Conservation (phyloP, 2,329 filamentous ascomycete genomes). For the Chaetomiaceae sp. region DNA sequence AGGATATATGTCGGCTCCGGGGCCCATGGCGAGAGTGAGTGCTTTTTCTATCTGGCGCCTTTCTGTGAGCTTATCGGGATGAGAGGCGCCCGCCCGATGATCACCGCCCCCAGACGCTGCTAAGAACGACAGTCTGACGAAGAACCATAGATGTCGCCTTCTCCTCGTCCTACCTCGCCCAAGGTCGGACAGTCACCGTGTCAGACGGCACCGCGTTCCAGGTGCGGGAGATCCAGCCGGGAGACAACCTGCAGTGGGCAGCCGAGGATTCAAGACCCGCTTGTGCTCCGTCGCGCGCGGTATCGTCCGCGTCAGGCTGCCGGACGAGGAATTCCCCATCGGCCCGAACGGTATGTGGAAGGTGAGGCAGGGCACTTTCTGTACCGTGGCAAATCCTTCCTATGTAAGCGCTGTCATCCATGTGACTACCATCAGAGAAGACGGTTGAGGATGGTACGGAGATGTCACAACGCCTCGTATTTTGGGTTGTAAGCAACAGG, state of each 20-base stretch:
- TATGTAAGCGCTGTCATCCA: conserved; percentile 12
- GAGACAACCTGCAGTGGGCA: conserved; percentile 1
- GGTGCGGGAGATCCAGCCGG: conserved; percentile 7
- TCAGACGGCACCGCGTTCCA: conserved; percentile 9
- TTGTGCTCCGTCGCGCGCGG: conserved; percentile 16
- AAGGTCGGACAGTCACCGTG: conserved; percentile 3
- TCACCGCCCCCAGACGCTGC: no score
- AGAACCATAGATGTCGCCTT: conserved; percentile 15
- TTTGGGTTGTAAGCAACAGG: neutral
- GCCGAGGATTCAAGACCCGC: conserved; percentile 5
- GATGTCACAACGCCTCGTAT: neutral
- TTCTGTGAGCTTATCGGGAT: no score
- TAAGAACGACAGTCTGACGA: no score
- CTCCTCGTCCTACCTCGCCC: conserved; percentile 16
- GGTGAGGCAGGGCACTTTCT: conserved; percentile 19
- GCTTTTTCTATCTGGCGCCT: neutral
- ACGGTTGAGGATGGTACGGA: neutral
- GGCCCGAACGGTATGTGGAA: conserved; percentile 26
- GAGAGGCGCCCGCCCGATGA: no score
- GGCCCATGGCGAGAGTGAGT: conserved; percentile 7
- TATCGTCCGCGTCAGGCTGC: conserved; percentile 8
- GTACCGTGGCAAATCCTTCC: conserved; percentile 9
- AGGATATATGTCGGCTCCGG: conserved; percentile 3
- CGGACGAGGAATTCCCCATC: conserved; percentile 14
- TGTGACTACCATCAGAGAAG: conserved; percentile 6